phyloP scores from a whole-genome alignment of 441 rosid species.

The Syzygium malaccense region DNA sequence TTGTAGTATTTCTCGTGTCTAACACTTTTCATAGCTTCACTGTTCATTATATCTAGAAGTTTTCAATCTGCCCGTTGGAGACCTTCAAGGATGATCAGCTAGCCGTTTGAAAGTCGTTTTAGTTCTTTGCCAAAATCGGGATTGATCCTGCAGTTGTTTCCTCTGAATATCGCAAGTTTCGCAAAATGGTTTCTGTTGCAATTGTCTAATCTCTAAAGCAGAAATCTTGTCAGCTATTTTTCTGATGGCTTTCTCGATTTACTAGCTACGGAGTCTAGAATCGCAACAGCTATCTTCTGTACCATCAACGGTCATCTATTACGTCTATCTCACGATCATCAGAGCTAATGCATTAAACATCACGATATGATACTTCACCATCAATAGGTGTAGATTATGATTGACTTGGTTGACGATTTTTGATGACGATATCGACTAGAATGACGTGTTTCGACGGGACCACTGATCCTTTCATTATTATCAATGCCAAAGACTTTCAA shows the following conservation, averaged over 20 bases:
- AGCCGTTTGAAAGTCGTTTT: not conserved
- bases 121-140: not conserved
- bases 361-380: not conserved
- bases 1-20: not conserved
- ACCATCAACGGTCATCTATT: not conserved
- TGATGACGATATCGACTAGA: not conserved
- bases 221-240: not conserved
- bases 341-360: not conserved
- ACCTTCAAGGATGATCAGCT: not conserved
- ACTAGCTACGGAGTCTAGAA: not conserved
- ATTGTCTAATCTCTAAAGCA: not conserved
- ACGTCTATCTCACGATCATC: not conserved
- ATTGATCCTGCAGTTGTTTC: not conserved
- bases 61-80: not conserved
- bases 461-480: too few relatives aligned
- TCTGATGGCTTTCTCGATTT: not conserved
- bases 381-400: not conserved
- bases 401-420: not conserved
- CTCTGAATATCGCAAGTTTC: not conserved
- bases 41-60: too few relatives aligned
- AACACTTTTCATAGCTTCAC: not conserved
- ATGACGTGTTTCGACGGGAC: too few relatives aligned
- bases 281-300: not conserved
- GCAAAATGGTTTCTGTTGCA: not conserved
- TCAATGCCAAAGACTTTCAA: too few relatives aligned